Evolutionary conservation across 306 rosid genomes (phyloP).

Genomic region (Argentina anserina): DNA sequence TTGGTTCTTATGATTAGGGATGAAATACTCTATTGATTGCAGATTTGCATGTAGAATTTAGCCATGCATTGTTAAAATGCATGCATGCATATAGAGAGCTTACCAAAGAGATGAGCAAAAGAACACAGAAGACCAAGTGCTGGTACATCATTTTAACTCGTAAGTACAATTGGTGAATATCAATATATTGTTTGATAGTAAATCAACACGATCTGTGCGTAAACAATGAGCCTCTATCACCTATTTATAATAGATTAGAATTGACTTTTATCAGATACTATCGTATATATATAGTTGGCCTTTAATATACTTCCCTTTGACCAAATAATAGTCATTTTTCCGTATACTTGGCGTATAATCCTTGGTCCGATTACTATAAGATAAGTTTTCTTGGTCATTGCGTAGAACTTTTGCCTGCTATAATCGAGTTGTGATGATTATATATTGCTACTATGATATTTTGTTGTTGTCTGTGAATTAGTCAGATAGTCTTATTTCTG

Average conservation of each 20-base stretch:
- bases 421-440: no score
- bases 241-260: neutral
- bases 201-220: neutral
- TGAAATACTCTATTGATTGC: neutral
- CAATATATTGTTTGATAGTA: neutral
- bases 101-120: neutral
- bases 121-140: neutral
- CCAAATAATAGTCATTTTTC: no score
- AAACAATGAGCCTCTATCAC: neutral
- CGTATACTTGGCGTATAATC: no score
- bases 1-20: neutral
- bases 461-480: no score
- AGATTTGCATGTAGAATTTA: neutral
- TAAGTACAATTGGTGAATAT: no score
- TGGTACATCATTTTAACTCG: neutral
- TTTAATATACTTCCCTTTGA: no score
- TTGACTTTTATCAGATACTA: conserved; percentile 3
- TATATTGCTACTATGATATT: no score
- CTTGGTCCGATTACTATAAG: neutral
- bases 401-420: no score
- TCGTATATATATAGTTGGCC: no score
- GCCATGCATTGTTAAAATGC: neutral
- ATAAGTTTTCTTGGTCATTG: no score
- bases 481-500: no score
- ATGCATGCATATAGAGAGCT: neutral